Evolutionary conservation across 2,329 filamentous ascomycete genomes (phyloP), one percentile per base, ranked within the genome.

Genomic region (Alternaria arborescens): DNA sequence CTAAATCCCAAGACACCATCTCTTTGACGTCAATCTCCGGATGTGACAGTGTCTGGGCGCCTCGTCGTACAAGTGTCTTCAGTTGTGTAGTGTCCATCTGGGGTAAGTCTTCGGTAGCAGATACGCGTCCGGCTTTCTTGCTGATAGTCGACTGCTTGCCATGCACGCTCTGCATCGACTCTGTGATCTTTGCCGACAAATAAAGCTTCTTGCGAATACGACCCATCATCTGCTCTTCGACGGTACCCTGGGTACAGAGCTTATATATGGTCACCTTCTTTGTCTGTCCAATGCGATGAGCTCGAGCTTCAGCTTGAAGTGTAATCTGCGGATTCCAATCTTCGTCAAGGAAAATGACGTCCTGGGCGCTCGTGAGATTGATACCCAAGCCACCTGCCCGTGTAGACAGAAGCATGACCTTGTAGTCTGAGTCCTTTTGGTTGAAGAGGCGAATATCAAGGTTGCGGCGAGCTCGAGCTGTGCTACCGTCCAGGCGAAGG

Each of bases 141-240:
- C 68, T 70, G 0, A 55, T 66, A 1, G 71, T 58, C 4, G 74
- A 71, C 1, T 78, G 77, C 28, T 72, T 71, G 38, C 71, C 67
- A 65, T 87, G 83, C 7, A 86, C 81, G 64, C 83, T 85, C 42
- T 82, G 80, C 84, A 88, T 87, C 1, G 82, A 82, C 61, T 88
- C 86, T 0, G 85, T 88, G 18, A 88, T 85, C 67, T 87, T 88
- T 0, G 84, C 81, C 0, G 86, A 87, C 0, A 89, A 77, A 61
- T 88, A 88, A 0, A 88, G 77, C 74, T 89, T 89, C 79, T 89
- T 89, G 7, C 82, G 79, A n/a, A 87, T 84, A 1, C 85, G 78
- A 0, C 84, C 81, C 71, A 85, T 80, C 83, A 87, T 87, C 58
- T 87, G 86, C 61, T 86, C 84, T 61, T 87, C 85, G 0, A 87